phyloP scores from a whole-genome alignment of 495 filamentous ascomycete species.

The Neurospora pannonica region DNA sequence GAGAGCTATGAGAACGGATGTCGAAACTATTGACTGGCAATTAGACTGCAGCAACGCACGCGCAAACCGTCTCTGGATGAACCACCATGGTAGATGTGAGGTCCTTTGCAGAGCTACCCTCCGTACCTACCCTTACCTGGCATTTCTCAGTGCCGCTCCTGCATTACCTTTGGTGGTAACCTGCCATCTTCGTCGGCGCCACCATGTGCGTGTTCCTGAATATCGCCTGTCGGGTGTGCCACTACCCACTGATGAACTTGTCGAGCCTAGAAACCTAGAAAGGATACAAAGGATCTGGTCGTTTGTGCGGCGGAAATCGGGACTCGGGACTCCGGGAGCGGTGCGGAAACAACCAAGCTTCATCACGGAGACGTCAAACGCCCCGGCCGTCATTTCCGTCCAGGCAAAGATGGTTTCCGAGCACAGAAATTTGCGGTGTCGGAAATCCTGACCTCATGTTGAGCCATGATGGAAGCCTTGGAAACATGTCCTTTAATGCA shows the following conservation, averaged over 20 bases:
- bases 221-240: slow-evolving; percentile 1
- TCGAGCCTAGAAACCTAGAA: not conserved
- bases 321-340: not conserved
- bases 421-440: not conserved
- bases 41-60: not conserved
- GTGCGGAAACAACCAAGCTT: not conserved
- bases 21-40: not conserved
- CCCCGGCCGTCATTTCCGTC: not conserved
- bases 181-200: not conserved
- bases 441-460: not conserved
- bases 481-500: not conserved
- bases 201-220: slow-evolving; percentile 17
- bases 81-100: not conserved
- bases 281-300: not conserved
- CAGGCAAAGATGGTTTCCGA: not conserved
- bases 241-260: not conserved
- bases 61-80: not conserved
- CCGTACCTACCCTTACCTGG: not conserved
- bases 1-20: not conserved
- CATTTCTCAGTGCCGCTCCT: slow-evolving; percentile 12
- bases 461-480: not conserved
- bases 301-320: not conserved
- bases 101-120: not conserved
- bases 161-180: slow-evolving; percentile 14
- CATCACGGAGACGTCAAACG: not conserved